phyloP scores from a whole-genome alignment of 371 early-diverging fungal genomes.

The Basidiobolus meristosporus region DNA sequence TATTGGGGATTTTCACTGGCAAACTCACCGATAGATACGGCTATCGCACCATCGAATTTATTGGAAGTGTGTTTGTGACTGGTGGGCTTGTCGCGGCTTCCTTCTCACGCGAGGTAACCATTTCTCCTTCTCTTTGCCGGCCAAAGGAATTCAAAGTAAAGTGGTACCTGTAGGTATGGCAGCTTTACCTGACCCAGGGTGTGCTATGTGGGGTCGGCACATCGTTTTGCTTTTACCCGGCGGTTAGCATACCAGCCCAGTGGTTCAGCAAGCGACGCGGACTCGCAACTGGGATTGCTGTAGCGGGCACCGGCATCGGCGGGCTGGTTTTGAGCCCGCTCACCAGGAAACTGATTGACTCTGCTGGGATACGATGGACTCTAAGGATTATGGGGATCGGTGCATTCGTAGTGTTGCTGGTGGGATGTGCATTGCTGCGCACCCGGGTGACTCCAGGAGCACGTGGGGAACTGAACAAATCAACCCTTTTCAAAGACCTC shows the following conservation, averaged over 20 bases:
- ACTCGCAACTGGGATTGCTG: conserved; percentile 55
- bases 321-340: conserved; percentile 29
- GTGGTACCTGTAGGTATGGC: conserved; percentile 17
- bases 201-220: conserved; percentile 38
- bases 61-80: conserved; percentile 10
- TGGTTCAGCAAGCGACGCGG: conserved; percentile 55
- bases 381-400: conserved; percentile 20
- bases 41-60: not conserved
- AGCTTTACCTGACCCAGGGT: conserved; percentile 44
- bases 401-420: conserved; percentile 5
- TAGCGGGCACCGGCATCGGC: conserved; percentile 43
- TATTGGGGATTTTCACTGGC: conserved; percentile 2
- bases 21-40: conserved; percentile 1
- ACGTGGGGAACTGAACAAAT: too few species aligned
- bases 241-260: conserved; percentile 39
- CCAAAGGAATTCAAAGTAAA: conserved; percentile 3
- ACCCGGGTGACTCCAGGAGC: too few species aligned
- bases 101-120: conserved; percentile 8
- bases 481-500: too few species aligned
- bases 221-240: conserved; percentile 33
- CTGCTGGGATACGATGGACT: conserved; percentile 19
- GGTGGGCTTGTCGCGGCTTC: conserved; percentile 22
- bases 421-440: conserved; percentile 16
- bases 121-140: not conserved
- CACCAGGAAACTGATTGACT: conserved; percentile 16